These are phyloP conservation scores for Mortierella sp. DNA, from an alignment of 371 early-diverging fungal species.

Conservation along the genomic window DNA sequence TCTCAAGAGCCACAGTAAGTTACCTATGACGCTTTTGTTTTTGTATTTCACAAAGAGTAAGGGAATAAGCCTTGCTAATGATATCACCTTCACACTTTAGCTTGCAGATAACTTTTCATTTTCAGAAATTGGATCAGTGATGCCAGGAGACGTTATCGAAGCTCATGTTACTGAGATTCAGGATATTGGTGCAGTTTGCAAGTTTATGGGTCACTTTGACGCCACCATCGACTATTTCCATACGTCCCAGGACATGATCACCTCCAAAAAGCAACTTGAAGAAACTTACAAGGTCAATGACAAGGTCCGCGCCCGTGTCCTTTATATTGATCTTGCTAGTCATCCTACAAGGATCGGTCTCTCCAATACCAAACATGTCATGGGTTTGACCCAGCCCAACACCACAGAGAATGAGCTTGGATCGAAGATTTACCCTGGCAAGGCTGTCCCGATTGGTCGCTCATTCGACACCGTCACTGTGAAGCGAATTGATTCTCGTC, in stretches of 20 bases:
- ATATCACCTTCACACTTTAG: constrained; percentile 14
- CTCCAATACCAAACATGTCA: constrained; percentile 65
- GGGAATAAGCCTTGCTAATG: background rate
- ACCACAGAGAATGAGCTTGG: constrained; percentile 40
- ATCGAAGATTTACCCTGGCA: constrained; percentile 38
- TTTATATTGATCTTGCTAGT: constrained; percentile 71
- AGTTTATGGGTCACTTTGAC: constrained; percentile 79
- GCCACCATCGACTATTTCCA: constrained; percentile 70
- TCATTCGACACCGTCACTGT: constrained; percentile 70
- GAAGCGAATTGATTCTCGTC: constrained; percentile 64
- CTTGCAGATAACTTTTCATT: constrained; percentile 58
- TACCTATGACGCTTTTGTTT: background rate
- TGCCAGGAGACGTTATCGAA: constrained; percentile 74
- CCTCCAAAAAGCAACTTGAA: constrained; percentile 59
- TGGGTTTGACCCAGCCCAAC: constrained; percentile 60
- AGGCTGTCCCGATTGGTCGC: constrained; percentile 67
- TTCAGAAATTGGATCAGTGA: constrained; percentile 69
- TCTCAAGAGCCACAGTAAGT: constrained; percentile 64
- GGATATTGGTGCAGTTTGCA: constrained; percentile 70
- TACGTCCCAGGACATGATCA: constrained; percentile 53
- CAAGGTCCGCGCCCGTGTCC: constrained; percentile 70
- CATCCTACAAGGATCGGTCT: constrained; percentile 71
- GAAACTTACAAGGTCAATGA: constrained; percentile 65
- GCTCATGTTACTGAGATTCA: constrained; percentile 66
- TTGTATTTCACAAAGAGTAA: background rate